Conservation (phyloP, 192 early-diverging fungal genomes). For the Jimgerdemannia flammicorona region DNA sequence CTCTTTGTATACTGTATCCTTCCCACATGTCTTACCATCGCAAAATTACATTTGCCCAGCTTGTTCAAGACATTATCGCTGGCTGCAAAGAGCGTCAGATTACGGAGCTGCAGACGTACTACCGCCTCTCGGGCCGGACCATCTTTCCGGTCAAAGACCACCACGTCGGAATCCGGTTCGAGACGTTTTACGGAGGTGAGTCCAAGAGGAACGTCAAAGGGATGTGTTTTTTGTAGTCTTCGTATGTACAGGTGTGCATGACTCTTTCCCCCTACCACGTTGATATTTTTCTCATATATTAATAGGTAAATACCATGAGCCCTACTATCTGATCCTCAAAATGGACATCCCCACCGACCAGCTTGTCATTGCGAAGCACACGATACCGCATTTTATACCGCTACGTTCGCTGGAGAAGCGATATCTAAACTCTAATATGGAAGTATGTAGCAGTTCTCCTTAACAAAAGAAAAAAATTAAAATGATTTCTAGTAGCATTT, state of each 20-base stretch:
- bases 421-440: constrained; percentile 37
- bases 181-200: constrained; percentile 46
- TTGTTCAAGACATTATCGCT: constrained; percentile 4
- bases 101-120: constrained; percentile 1
- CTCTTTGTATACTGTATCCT: background rate
- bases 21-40: background rate
- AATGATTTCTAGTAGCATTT: too few species aligned
- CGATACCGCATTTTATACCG: constrained; percentile 47
- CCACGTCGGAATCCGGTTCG: constrained; percentile 39
- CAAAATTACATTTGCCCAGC: background rate
- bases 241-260: background rate
- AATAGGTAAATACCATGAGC: constrained; percentile 39
- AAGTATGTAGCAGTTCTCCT: constrained; percentile 21
- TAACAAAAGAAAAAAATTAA: too few species aligned
- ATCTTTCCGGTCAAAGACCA: constrained; percentile 25
- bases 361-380: constrained; percentile 34
- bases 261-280: background rate
- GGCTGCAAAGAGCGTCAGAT: constrained; percentile 2
- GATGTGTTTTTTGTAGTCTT: constrained; percentile 5
- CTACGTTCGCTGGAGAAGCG: constrained; percentile 27
- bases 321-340: constrained; percentile 42
- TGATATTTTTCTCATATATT: too few species aligned
- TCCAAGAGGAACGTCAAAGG: background rate
- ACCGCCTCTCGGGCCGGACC: constrained; percentile 30
- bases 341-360: constrained; percentile 4